Percentiles rank a stretch among this genome's conserved stretches.
These are phyloP conservation scores for Cercospora zeae-maydis DNA, from an alignment of 2,329 filamentous ascomycete species.

Conservation along the genomic window DNA sequence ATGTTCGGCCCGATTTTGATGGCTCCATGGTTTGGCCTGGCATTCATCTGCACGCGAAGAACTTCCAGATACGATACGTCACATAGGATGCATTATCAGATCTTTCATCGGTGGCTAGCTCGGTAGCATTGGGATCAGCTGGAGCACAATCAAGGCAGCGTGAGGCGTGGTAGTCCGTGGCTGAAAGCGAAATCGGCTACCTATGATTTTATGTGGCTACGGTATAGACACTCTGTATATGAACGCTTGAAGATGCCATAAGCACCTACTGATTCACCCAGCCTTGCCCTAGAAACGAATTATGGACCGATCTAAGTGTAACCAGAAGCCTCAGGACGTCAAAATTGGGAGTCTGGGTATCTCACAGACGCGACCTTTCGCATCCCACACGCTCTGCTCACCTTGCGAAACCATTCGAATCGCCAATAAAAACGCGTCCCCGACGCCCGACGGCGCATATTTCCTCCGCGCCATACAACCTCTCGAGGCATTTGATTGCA, in stretches of 20 bases:
- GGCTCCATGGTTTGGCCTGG: not conserved
- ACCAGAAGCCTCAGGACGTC: not conserved
- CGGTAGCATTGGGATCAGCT: not conserved
- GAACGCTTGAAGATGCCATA: too few relatives aligned
- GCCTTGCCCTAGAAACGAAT: too few relatives aligned
- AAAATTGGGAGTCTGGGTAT: not conserved
- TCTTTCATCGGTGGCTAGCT: not conserved
- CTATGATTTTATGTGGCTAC: too few relatives aligned
- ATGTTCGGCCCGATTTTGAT: not conserved
- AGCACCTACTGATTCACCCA: too few relatives aligned
- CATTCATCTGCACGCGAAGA: not conserved
- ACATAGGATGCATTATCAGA: too few relatives aligned
- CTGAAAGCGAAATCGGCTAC: too few relatives aligned
- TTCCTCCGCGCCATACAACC: not conserved
- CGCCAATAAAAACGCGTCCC: not conserved
- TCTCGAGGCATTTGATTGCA: not conserved
- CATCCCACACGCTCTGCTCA: not conserved
- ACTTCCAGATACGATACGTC: not conserved
- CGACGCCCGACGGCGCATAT: not conserved
- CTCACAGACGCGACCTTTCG: not conserved
- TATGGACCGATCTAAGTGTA: too few relatives aligned
- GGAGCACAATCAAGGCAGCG: not conserved
- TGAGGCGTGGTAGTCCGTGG: too few relatives aligned
- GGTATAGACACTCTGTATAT: too few relatives aligned
- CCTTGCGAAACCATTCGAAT: not conserved